Evolutionary conservation across 805 yeast genomes (phyloP).

Genomic region (Metschnikowia kofuensis): DNA sequence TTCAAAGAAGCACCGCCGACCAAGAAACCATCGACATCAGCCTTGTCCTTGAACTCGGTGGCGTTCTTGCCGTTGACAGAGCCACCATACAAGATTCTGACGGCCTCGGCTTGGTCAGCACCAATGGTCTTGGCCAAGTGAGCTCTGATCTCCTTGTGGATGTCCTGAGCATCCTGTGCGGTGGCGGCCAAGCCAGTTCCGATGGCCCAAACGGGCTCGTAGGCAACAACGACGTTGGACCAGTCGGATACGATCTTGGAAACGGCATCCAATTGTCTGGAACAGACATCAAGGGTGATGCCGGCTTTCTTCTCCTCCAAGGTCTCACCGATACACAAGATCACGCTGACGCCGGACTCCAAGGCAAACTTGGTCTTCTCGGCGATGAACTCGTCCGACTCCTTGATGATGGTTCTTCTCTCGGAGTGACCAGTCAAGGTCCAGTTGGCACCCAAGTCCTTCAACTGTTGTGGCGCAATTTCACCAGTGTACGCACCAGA

Average conservation of each 20-base stretch:
- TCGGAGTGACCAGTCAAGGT: slow-evolving; percentile 97
- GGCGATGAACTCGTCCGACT: slow-evolving; percentile 87
- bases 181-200: slow-evolving; percentile 99
- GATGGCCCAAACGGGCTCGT: slow-evolving; percentile 99
- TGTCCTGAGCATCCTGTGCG: slow-evolving; percentile 95
- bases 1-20: slow-evolving; percentile 99
- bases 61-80: slow-evolving; percentile 96
- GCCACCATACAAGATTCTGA: slow-evolving; percentile 97
- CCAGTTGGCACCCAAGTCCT: slow-evolving; percentile 93
- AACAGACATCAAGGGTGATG: slow-evolving; percentile 79
- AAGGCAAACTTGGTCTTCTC: slow-evolving; percentile 92
- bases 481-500: slow-evolving; percentile 99
- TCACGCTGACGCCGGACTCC: slow-evolving; percentile 84
- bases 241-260: slow-evolving; percentile 80
- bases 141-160: slow-evolving; percentile 84
- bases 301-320: slow-evolving; percentile 91
- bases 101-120: slow-evolving; percentile 66
- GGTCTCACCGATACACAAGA: slow-evolving; percentile 97
- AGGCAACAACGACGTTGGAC: slow-evolving; percentile 90
- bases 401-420: slow-evolving; percentile 92
- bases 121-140: slow-evolving; percentile 79
- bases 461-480: slow-evolving; percentile 80
- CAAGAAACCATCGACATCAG: slow-evolving; percentile 95
- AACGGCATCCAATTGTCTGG: slow-evolving; percentile 89
- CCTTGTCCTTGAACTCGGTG: slow-evolving; percentile 82